Evolutionary conservation across 768 basidiomycete genomes (phyloP).

Genomic region (Dioszegia crocea): DNA sequence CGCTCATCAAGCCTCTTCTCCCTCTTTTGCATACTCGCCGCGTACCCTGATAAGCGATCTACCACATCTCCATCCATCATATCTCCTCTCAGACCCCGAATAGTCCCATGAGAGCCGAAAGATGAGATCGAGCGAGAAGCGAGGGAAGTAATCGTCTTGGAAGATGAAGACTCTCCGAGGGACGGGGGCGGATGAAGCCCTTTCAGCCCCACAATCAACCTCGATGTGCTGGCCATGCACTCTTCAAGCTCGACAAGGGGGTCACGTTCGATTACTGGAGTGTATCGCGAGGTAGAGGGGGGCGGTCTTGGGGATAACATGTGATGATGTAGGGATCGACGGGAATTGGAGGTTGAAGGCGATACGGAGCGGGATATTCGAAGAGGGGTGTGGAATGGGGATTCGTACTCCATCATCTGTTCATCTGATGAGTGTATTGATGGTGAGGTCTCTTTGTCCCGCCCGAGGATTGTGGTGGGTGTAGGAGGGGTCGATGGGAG

Average conservation of each 20-base stretch:
- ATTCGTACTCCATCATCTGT: not conserved
- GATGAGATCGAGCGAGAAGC: not conserved
- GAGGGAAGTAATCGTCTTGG: not conserved
- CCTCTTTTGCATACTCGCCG: constrained; percentile 10
- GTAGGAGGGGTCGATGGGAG: not conserved
- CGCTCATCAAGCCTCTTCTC: constrained; percentile 16
- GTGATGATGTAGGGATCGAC: too few relatives aligned
- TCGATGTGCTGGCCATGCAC: not conserved
- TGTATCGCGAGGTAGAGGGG: not conserved
- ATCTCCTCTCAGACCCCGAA: not conserved
- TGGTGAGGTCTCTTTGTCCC: not conserved
- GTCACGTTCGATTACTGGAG: not conserved
- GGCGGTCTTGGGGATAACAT: not conserved
- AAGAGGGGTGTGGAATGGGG: not conserved
- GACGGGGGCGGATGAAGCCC: not conserved
- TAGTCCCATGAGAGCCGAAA: not conserved
- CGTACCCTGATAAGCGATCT: constrained; percentile 3
- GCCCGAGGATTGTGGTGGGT: not conserved
- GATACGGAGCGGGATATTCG: not conserved
- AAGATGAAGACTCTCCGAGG: not conserved
- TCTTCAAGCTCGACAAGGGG: constrained; percentile 6
- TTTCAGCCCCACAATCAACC: not conserved
- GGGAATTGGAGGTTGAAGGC: not conserved
- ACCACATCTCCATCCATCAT: not conserved
- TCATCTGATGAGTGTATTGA: not conserved